These are phyloP conservation scores for Fomitiporia mediterranea DNA, from an alignment of 1,284 basidiomycete genomes.

Conservation along the genomic window DNA sequence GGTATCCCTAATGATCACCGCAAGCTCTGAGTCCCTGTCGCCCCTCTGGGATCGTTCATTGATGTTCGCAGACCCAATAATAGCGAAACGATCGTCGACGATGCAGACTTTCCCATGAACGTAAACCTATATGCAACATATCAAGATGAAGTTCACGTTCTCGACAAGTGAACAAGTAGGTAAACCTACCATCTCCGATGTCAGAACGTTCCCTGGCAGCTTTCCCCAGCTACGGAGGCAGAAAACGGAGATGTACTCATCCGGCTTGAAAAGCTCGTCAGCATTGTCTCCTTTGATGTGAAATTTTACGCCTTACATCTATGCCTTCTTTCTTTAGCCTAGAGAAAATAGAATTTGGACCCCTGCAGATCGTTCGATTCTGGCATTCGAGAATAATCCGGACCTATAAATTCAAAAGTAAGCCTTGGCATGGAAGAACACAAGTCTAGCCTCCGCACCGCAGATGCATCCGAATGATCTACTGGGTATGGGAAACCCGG, in stretches of 20 bases:
- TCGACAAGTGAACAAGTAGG: too few species aligned
- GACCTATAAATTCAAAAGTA: constrained; percentile 44
- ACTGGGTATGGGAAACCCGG: constrained; percentile 95
- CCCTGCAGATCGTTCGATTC: constrained; percentile 84
- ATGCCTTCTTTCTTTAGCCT: constrained; percentile 86
- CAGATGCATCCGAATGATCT: constrained; percentile 89
- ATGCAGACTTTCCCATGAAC: constrained; percentile 88
- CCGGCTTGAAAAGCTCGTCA: constrained; percentile 52
- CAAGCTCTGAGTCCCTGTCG: constrained; percentile 94
- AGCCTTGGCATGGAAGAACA: background rate
- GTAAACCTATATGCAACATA: constrained; percentile 65
- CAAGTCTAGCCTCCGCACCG: constrained; percentile 46
- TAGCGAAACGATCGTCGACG: constrained; percentile 94
- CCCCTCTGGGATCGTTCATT: constrained; percentile 96
- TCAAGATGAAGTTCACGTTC: too few species aligned
- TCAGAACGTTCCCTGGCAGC: constrained; percentile 78
- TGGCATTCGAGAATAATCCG: constrained; percentile 94
- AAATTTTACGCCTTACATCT: constrained; percentile 50
- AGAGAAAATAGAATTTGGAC: constrained; percentile 90
- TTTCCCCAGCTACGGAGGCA: constrained; percentile 93
- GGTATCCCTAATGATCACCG: constrained; percentile 90
- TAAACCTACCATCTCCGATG: constrained; percentile 77
- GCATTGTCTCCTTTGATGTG: constrained; percentile 14
- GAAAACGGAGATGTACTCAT: constrained; percentile 92
- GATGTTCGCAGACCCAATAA: constrained; percentile 99